Evolutionary conservation across 176 grass and related monocot genomes (phyloP).

Genomic region (Carex myosuroides): DNA sequence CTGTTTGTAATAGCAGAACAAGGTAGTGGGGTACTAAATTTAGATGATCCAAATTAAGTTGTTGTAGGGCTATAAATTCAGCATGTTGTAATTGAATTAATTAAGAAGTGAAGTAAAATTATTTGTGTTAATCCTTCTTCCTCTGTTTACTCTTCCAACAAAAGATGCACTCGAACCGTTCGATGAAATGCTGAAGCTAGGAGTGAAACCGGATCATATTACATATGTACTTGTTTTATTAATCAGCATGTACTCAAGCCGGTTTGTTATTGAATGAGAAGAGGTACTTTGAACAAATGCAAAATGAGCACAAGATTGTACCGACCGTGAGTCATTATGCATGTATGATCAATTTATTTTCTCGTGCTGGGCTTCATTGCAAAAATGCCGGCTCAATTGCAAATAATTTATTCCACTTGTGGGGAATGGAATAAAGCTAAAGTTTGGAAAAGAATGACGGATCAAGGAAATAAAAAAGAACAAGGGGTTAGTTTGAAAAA

Average conservation of each 20-base stretch:
- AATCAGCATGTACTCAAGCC: conserved; percentile 59
- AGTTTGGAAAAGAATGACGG: conserved; percentile 72
- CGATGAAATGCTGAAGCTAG: conserved; percentile 58
- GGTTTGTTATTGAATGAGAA: conserved; percentile 62
- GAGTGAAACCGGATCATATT: conserved; percentile 58
- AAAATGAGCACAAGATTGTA: no score
- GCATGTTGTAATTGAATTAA: no score
- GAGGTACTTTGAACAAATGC: conserved; percentile 49
- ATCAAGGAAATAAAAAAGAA: conserved; percentile 71
- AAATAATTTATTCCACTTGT: conserved; percentile 86
- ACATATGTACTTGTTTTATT: conserved; percentile 62
- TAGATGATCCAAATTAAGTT: no score
- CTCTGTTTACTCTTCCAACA: no score
- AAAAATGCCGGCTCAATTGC: conserved; percentile 38
- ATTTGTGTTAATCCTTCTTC: no score
- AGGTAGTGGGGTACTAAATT: no score
- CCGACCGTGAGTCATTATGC: conserved; percentile 31
- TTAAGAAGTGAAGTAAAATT: no score
- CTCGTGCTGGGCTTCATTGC: conserved; percentile 57
- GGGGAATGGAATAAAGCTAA: conserved; percentile 72
- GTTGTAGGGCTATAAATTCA: no score
- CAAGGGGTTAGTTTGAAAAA: conserved; percentile 66
- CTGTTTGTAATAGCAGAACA: no score
- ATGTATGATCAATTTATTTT: conserved; percentile 85
- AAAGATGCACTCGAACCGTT: conserved; percentile 55